Conservation (phyloP, 2,329 filamentous ascomycete genomes). For the Dothistroma pini region DNA sequence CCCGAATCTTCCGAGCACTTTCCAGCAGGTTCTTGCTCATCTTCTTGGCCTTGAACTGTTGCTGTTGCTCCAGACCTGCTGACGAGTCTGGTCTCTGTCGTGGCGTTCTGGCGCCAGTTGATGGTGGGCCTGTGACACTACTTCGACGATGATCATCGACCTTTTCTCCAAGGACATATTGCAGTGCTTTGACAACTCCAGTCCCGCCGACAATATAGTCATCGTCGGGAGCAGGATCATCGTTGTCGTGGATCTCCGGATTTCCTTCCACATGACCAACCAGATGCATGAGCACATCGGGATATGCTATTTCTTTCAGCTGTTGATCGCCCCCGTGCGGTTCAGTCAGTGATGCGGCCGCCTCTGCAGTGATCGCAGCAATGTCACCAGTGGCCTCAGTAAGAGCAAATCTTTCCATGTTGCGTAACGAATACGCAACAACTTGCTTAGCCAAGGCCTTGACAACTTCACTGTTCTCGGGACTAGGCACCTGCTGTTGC, state of each 20-base stretch:
- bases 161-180: constrained; percentile 83
- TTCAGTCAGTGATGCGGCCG: constrained; percentile 42
- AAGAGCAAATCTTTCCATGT: constrained; percentile 76
- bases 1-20: constrained; percentile 83
- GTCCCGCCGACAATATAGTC: constrained; percentile 96
- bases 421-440: constrained; percentile 89
- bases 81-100: constrained; percentile 25
- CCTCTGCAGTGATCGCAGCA: constrained; percentile 40
- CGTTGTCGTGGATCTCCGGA: constrained; percentile 54
- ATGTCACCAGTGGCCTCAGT: constrained; percentile 50
- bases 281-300: constrained; percentile 81
- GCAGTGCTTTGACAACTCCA: constrained; percentile 88
- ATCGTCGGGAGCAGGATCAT: constrained; percentile 73
- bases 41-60: constrained; percentile 69
- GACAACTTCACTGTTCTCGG: constrained; percentile 82
- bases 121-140: constrained; percentile 36
- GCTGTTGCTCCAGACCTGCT: constrained; percentile 28
- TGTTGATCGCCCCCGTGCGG: constrained; percentile 46
- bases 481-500: constrained; percentile 56
- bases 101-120: constrained; percentile 45
- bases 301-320: constrained; percentile 60
- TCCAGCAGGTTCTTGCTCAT: constrained; percentile 88
- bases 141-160: constrained; percentile 45
- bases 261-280: constrained; percentile 65
- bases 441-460: constrained; percentile 90